These are phyloP conservation scores for Hyparrhenia diplandra DNA, from an alignment of 176 grass and related monocot species.

Conservation along the genomic window DNA sequence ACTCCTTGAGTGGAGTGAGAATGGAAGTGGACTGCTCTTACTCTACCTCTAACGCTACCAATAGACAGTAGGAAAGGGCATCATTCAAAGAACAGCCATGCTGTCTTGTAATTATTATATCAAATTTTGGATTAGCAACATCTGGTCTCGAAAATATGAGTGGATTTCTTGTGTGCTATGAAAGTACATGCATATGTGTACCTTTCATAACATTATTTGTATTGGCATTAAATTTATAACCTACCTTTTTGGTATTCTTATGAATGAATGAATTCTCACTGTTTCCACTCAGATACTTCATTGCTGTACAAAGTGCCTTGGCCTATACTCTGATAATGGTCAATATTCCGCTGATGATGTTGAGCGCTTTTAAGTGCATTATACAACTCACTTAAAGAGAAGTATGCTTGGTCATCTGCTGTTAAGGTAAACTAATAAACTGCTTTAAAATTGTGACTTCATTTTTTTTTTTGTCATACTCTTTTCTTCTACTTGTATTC, in stretches of 20 bases:
- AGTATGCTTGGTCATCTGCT: conserved; percentile 92
- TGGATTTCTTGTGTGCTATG: conserved; percentile 9
- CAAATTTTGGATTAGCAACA: not conserved
- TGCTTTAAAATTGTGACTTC: conserved; percentile 5
- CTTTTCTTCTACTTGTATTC: not conserved
- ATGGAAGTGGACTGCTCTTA: too few relatives aligned
- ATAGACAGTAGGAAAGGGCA: not conserved
- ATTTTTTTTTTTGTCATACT: not conserved
- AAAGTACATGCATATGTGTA: not conserved
- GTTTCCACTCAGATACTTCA: conserved; percentile 67
- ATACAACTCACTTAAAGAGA: conserved; percentile 79
- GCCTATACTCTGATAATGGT: conserved; percentile 80
- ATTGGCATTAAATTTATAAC: not conserved
- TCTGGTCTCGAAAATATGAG: not conserved
- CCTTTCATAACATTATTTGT: not conserved
- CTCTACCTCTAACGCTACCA: not conserved
- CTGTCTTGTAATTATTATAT: not conserved
- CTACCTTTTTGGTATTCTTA: not conserved
- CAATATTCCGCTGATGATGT: conserved; percentile 69
- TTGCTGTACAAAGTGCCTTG: conserved; percentile 86
- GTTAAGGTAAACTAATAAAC: conserved; percentile 86
- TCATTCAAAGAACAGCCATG: not conserved
- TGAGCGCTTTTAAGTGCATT: conserved; percentile 61
- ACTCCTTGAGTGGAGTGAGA: too few relatives aligned
- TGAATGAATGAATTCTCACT: not conserved